Evolutionary conservation across 768 basidiomycete genomes (phyloP).

Genomic region (Termitomyces sp.): DNA sequence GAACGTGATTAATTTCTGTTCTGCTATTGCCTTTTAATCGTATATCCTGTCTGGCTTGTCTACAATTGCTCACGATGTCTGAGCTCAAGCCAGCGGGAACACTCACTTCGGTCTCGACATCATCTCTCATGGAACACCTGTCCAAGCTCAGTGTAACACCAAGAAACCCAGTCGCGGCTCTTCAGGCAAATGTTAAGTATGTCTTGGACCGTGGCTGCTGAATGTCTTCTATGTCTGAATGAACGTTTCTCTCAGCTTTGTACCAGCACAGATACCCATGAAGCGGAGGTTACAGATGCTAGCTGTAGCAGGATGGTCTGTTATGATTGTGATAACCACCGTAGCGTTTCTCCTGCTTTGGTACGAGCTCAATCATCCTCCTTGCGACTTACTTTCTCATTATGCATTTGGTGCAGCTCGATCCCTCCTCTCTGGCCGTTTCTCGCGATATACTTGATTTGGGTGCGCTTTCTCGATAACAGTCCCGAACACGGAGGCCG

Average conservation of each 20-base stretch:
- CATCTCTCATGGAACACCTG: conserved; percentile 57
- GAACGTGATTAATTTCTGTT: neutral
- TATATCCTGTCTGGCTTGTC: conserved; percentile 3
- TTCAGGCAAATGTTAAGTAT: conserved; percentile 75
- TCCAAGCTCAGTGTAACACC: conserved; percentile 59
- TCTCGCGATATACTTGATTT: conserved; percentile 70
- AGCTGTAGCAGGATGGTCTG: conserved; percentile 85
- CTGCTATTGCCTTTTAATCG: neutral
- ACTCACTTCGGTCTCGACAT: conserved; percentile 48
- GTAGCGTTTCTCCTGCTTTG: conserved; percentile 76
- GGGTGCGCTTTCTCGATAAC: conserved; percentile 72
- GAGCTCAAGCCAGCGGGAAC: conserved; percentile 15
- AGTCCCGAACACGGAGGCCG: conserved; percentile 74
- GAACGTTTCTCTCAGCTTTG: conserved; percentile 51
- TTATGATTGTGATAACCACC: conserved; percentile 65
- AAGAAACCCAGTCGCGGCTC: conserved; percentile 56
- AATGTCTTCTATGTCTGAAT: neutral
- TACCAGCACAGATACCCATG: conserved; percentile 80
- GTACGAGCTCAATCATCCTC: conserved; percentile 42
- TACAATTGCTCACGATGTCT: conserved; percentile 7
- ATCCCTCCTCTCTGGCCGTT: conserved; percentile 88
- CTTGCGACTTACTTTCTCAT: neutral
- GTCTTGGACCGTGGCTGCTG: conserved; percentile 19
- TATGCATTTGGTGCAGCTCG: conserved; percentile 48
- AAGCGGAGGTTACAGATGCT: conserved; percentile 86